phyloP scores from a whole-genome alignment of 202 grass and related monocot species.

The Saccharum hybrid region DNA sequence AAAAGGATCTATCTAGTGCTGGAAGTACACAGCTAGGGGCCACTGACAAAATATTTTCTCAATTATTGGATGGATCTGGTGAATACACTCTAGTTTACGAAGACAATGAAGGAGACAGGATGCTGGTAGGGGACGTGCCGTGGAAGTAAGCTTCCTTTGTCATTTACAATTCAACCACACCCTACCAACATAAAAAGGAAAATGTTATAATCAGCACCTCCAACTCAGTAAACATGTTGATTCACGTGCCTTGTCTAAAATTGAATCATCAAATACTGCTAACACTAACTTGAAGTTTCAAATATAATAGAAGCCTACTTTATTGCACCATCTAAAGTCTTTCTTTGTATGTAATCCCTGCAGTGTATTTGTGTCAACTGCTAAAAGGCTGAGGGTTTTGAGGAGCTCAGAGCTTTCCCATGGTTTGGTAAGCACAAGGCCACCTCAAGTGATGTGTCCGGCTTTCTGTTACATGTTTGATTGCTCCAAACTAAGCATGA shows the following conservation, averaged over 20 bases:
- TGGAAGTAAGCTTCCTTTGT: constrained; percentile 75
- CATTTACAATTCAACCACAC: constrained; percentile 24
- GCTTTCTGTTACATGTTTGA: constrained; percentile 29
- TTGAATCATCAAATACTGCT: not conserved
- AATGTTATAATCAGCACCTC: constrained; percentile 5
- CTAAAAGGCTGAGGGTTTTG: constrained; percentile 86
- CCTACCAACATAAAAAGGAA: constrained; percentile 21
- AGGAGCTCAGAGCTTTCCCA: constrained; percentile 83
- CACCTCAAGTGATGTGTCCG: constrained; percentile 12
- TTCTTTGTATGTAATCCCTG: constrained; percentile 33
- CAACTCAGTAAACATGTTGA: not conserved
- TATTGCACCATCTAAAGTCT: constrained; percentile 37
- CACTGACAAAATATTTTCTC: constrained; percentile 70
- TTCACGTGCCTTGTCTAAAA: not conserved
- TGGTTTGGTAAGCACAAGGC: constrained; percentile 52
- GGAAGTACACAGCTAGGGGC: constrained; percentile 39
- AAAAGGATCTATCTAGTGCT: constrained; percentile 55
- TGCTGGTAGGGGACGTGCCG: constrained; percentile 81
- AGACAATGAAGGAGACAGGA: constrained; percentile 84
- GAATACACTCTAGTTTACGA: constrained; percentile 94
- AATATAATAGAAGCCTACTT: no score
- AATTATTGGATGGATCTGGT: constrained; percentile 80
- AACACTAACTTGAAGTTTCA: not conserved
- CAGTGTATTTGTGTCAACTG: constrained; percentile 80
- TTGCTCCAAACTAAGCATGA: constrained; percentile 21